phyloP scores from a whole-genome alignment of 2,329 filamentous ascomycete genomes.

The Penicillium sp. region DNA sequence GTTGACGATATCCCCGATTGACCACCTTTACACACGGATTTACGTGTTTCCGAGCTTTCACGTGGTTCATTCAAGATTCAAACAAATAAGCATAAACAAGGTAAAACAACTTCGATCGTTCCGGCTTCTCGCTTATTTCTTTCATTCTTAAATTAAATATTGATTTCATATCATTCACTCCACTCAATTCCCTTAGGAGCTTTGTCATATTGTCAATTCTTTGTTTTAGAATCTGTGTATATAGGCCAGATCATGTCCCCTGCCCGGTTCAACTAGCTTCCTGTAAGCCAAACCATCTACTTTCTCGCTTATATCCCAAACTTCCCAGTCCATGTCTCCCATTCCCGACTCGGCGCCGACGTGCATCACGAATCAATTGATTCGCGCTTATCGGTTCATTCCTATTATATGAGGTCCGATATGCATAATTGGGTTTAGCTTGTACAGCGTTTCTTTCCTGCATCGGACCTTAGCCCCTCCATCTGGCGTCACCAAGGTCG shows the following conservation, averaged over 20 bases:
- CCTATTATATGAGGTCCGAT: background rate
- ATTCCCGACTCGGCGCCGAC: background rate
- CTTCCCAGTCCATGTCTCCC: background rate
- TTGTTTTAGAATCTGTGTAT: too few relatives aligned
- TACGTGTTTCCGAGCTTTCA: conserved; percentile 29
- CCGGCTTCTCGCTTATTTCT: background rate
- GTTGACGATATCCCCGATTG: conserved; percentile 32
- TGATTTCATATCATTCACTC: too few relatives aligned
- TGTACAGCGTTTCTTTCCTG: conserved; percentile 19
- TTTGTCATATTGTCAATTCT: too few relatives aligned
- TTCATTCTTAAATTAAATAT: too few relatives aligned
- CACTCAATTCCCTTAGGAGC: too few relatives aligned
- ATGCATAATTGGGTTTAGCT: background rate
- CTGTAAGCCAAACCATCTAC: background rate
- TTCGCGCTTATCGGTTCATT: conserved; percentile 11
- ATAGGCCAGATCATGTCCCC: background rate
- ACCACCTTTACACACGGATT: conserved; percentile 37
- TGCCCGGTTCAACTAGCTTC: background rate
- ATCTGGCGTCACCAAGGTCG: conserved; percentile 11
- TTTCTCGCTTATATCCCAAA: background rate
- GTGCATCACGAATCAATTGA: conserved; percentile 9
- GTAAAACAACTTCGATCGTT: too few relatives aligned
- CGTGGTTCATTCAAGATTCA: conserved; percentile 6
- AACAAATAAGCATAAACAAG: background rate
- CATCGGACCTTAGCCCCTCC: conserved; percentile 15